A percentile compares a stretch with the other conserved stretches of the same genome.
Evolutionary conservation across 257 asterid species (phyloP).

Genomic region (Fraxinus excelsior): DNA sequence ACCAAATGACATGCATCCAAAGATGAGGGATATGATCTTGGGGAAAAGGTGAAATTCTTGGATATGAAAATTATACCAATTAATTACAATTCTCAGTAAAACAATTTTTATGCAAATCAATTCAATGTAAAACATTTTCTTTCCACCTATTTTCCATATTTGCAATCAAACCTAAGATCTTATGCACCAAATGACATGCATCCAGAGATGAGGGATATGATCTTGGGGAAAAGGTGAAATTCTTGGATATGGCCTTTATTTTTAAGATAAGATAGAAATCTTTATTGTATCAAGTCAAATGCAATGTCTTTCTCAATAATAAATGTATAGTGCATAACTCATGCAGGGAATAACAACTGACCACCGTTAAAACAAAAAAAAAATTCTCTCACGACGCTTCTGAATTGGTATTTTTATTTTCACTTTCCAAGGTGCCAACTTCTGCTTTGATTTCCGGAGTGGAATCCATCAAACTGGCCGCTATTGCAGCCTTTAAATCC

Average conservation of each 20-base stretch:
- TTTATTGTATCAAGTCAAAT: neutral
- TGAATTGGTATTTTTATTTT: slow-evolving; percentile 23
- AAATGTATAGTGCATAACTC: neutral
- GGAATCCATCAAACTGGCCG: slow-evolving; percentile 85
- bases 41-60: too few species aligned
- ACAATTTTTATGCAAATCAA: too few species aligned
- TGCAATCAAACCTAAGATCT: neutral
- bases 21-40: too few species aligned
- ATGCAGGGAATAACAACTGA: neutral
- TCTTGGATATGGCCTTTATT: neutral
- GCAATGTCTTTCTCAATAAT: neutral
- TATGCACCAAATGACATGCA: neutral
- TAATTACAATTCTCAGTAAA: too few species aligned
- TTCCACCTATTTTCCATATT: too few species aligned
- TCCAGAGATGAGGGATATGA: neutral
- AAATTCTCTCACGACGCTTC: slow-evolving; percentile 23
- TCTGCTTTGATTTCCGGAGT: slow-evolving; percentile 34
- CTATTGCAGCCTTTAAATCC: slow-evolving; percentile 95
- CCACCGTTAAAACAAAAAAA: neutral
- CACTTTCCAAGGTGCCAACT: slow-evolving; percentile 36
- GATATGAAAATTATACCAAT: too few species aligned
- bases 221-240: neutral
- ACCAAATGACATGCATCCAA: too few species aligned
- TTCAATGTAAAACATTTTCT: too few species aligned
- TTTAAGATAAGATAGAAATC: neutral